A percentile compares a stretch with the other conserved stretches of the same genome.
Conservation (phyloP, 2,329 filamentous ascomycete genomes). For the Phoma sp. region DNA sequence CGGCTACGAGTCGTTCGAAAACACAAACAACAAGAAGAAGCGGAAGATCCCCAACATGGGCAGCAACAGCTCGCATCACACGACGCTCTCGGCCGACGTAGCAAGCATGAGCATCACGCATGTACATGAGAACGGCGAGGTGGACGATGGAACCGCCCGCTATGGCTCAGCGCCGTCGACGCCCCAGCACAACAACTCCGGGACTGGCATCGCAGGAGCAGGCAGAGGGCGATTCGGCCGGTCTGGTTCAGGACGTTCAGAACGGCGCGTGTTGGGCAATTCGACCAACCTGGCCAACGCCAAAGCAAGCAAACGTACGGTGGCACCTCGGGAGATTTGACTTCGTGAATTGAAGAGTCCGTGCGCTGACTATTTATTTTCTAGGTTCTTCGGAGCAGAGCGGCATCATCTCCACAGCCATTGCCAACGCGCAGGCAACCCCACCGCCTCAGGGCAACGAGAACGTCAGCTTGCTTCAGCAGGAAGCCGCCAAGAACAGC, state of each 20-base stretch:
- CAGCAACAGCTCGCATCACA: constrained; percentile 66
- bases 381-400: constrained; percentile 57
- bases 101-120: constrained; percentile 65
- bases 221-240: constrained; percentile 85
- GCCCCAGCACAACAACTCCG: constrained; percentile 55
- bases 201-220: constrained; percentile 79
- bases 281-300: constrained; percentile 53
- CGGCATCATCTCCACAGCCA: constrained; percentile 91
- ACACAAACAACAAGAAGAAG: constrained; percentile 99
- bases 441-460: constrained; percentile 65
- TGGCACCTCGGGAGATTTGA: constrained; percentile 38
- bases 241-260: constrained; percentile 50
- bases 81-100: constrained; percentile 66
- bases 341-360: constrained; percentile 30
- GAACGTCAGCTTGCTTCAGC: constrained; percentile 78
- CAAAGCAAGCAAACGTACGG: constrained; percentile 51
- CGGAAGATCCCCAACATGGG: constrained; percentile 93
- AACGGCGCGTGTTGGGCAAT: constrained; percentile 52
- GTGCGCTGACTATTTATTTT: constrained; percentile 48
- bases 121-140: constrained; percentile 49
- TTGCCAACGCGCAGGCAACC: constrained; percentile 76
- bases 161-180: constrained; percentile 63
- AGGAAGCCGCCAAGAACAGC: constrained; percentile 67
- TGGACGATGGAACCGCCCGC: constrained; percentile 57
- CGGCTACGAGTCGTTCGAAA: constrained; percentile 96